Conservation (phyloP, 768 basidiomycete genomes). For the Boletus barrowsii region DNA sequence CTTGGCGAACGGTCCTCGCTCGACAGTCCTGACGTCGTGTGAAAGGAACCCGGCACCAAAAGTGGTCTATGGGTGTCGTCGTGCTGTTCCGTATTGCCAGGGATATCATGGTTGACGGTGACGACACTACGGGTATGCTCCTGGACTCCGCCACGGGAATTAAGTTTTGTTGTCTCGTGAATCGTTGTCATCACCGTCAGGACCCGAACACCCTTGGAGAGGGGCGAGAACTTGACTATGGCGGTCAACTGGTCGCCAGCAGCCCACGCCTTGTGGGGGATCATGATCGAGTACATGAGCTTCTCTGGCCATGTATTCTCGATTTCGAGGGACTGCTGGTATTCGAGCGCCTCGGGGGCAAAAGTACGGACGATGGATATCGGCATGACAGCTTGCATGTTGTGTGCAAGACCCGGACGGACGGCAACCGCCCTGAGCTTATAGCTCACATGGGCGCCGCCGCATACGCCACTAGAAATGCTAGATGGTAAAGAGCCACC, state of each 20-base stretch:
- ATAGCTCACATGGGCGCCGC: conserved; percentile 74
- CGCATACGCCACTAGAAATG: conserved; percentile 50
- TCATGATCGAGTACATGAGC: conserved; percentile 90
- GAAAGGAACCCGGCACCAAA: not conserved
- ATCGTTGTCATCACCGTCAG: conserved; percentile 63
- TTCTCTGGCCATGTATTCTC: conserved; percentile 98
- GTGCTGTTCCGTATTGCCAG: conserved; percentile 46
- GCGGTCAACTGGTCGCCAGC: conserved; percentile 83
- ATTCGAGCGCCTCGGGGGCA: conserved; percentile 82
- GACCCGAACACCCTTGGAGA: conserved; percentile 80
- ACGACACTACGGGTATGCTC: conserved; percentile 61
- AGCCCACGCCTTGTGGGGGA: conserved; percentile 96
- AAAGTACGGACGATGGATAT: conserved; percentile 74
- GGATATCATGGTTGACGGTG: conserved; percentile 65
- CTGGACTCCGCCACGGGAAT: conserved; percentile 50
- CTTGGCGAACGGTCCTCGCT: conserved; percentile 16
- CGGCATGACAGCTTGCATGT: conserved; percentile 58
- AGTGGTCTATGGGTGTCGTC: not conserved
- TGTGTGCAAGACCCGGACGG: conserved; percentile 69
- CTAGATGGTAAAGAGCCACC: conserved; percentile 84
- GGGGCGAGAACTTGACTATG: conserved; percentile 81
- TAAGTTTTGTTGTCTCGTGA: conserved; percentile 70
- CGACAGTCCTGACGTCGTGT: conserved; percentile 14
- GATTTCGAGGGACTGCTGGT: conserved; percentile 92
- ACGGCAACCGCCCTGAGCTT: conserved; percentile 85